phyloP scores from a whole-genome alignment of 2,329 filamentous ascomycete species.

The Thermothelomyces thermophilus region DNA sequence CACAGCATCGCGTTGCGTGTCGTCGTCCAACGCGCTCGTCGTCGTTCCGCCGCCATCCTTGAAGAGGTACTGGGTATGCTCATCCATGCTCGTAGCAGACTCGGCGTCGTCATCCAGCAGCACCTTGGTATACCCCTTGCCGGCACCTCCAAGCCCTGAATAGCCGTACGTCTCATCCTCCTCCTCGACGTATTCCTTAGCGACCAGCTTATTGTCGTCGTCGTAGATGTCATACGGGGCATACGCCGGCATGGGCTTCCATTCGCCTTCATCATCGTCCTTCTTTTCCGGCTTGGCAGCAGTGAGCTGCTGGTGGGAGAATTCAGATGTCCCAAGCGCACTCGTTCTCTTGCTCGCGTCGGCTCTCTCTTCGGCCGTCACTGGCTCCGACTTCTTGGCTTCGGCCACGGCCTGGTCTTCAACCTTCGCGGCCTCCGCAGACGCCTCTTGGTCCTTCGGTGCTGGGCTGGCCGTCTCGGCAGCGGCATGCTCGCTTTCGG shows the following conservation, averaged over 20 bases:
- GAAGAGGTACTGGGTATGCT: conserved; percentile 94
- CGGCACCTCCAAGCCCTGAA: conserved; percentile 74
- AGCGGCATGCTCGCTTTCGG: neutral
- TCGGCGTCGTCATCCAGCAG: conserved; percentile 90
- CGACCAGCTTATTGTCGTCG: conserved; percentile 82
- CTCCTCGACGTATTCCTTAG: conserved; percentile 66
- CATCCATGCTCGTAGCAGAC: conserved; percentile 92
- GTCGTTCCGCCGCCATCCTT: conserved; percentile 50
- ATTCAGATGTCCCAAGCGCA: conserved; percentile 61
- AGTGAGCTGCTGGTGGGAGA: conserved; percentile 78
- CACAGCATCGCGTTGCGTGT: conserved; percentile 77
- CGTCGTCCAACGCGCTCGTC: conserved; percentile 58
- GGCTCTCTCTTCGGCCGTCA: conserved; percentile 30
- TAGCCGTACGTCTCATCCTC: conserved; percentile 65
- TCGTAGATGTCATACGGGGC: conserved; percentile 94
- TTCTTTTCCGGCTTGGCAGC: conserved; percentile 48
- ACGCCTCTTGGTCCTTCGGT: neutral
- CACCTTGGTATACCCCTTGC: conserved; percentile 93
- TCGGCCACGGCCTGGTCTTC: conserved; percentile 22
- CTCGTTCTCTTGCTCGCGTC: conserved; percentile 30
- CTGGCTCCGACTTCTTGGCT: conserved; percentile 19
- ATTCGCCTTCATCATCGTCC: conserved; percentile 60
- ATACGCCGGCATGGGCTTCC: conserved; percentile 93
- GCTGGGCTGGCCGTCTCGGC: neutral
- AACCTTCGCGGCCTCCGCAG: conserved; percentile 19